phyloP scores from a whole-genome alignment of 2,329 filamentous ascomycete species.

The Cladophialophora chaetospira region DNA sequence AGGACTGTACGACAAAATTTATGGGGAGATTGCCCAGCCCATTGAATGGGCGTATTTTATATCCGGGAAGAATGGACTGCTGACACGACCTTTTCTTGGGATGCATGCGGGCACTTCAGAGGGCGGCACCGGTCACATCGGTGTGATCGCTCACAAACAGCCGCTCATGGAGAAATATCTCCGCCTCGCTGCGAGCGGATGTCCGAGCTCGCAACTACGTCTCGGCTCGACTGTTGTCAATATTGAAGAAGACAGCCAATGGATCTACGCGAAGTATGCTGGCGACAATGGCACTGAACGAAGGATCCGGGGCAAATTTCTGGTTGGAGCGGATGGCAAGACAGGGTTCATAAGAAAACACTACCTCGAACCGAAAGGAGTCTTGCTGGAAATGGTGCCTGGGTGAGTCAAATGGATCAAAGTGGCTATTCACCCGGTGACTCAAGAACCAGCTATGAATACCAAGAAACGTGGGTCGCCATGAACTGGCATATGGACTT shows the following conservation, averaged over 20 bases:
- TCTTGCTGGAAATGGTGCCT: conserved; percentile 40
- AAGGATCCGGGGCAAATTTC: conserved; percentile 34
- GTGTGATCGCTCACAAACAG: conserved; percentile 38
- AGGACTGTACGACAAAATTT: conserved; percentile 36
- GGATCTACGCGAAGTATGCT: conserved; percentile 30
- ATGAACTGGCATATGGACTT: conserved; percentile 48
- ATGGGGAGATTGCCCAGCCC: conserved; percentile 35
- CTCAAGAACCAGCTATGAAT: conserved; percentile 17
- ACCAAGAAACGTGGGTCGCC: conserved; percentile 49
- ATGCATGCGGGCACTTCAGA: conserved; percentile 35
- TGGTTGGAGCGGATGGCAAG: conserved; percentile 54
- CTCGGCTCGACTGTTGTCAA: conserved; percentile 26
- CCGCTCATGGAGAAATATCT: conserved; percentile 36
- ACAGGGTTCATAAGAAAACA: conserved; percentile 49
- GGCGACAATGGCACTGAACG: conserved; percentile 24
- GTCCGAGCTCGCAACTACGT: conserved; percentile 25
- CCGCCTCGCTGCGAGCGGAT: conserved; percentile 11
- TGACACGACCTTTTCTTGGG: conserved; percentile 32
- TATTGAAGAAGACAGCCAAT: conserved; percentile 20
- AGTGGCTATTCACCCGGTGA: not conserved
- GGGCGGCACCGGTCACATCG: conserved; percentile 37
- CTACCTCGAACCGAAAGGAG: conserved; percentile 48
- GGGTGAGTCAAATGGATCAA: conserved; percentile 1
- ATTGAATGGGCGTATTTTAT: conserved; percentile 35
- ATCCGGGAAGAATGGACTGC: conserved; percentile 31